phyloP scores from a whole-genome alignment of 2,329 filamentous ascomycete genomes.

The Verticillium tricorpus region DNA sequence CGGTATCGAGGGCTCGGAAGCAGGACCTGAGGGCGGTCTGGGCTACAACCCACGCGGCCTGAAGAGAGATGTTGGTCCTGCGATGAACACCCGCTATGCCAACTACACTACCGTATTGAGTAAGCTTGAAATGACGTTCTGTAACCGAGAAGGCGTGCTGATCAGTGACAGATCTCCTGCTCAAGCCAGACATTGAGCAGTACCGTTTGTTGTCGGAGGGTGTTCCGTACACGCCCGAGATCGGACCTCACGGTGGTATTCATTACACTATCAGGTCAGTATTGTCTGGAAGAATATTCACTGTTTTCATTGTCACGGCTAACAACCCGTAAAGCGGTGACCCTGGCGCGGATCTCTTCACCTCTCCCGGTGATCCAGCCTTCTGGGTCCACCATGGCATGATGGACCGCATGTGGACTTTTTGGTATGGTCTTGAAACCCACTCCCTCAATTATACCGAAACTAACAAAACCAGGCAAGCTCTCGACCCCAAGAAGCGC shows the following conservation, averaged over 20 bases:
- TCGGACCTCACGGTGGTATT: conserved; percentile 25
- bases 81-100: conserved; percentile 24
- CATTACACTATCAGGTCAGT: conserved; percentile 23
- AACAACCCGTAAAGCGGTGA: conserved; percentile 17
- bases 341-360: conserved; percentile 18
- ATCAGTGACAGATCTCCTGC: conserved; percentile 21
- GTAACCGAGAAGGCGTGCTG: neutral
- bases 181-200: conserved; percentile 20
- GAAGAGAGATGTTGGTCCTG: conserved; percentile 21
- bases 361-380: conserved; percentile 18
- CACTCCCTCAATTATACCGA: neutral
- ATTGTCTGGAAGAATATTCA: neutral
- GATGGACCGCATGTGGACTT: conserved; percentile 19
- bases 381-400: conserved; percentile 20
- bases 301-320: neutral
- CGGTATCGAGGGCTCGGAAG: conserved; percentile 11
- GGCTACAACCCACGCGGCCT: conserved; percentile 31
- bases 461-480: conserved; percentile 12
- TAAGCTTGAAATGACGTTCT: neutral
- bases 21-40: conserved; percentile 21
- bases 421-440: conserved; percentile 13
- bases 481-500: conserved; percentile 14
- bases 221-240: conserved; percentile 19
- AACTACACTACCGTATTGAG: conserved; percentile 21
- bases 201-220: conserved; percentile 32